phyloP scores from a whole-genome alignment of 805 yeast genomes.

The Starmerella geochares region DNA sequence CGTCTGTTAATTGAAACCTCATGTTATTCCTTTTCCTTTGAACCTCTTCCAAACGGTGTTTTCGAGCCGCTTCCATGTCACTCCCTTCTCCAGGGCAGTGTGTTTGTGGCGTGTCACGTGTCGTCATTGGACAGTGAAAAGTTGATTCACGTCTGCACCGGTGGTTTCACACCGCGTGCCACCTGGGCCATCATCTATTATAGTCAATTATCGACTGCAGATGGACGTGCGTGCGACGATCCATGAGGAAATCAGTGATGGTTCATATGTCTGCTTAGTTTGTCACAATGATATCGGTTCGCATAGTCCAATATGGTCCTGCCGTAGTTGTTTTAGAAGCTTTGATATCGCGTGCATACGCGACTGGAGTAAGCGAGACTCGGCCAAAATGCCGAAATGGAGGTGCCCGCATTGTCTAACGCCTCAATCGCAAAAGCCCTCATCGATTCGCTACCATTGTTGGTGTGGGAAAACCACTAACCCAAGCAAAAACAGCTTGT shows the following conservation, averaged over 20 bases:
- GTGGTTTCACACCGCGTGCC: not conserved
- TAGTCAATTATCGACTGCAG: not conserved
- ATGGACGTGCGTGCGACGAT: constrained; percentile 22
- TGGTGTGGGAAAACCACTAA: constrained; percentile 24
- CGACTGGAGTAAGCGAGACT: constrained; percentile 64
- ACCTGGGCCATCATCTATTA: not conserved
- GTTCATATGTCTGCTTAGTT: constrained; percentile 72
- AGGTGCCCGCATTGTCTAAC: constrained; percentile 25
- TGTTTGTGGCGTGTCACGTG: constrained; percentile 5
- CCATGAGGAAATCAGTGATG: constrained; percentile 48
- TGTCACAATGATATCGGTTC: constrained; percentile 75
- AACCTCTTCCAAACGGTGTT: not conserved
- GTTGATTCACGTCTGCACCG: not conserved
- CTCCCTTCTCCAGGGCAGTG: too few species aligned
- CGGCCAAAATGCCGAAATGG: constrained; percentile 38
- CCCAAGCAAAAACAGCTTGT: not conserved
- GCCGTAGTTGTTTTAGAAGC: constrained; percentile 65
- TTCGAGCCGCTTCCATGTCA: not conserved
- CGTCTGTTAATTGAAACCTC: not conserved
- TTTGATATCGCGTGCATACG: constrained; percentile 76
- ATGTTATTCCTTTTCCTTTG: not conserved
- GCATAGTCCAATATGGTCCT: constrained; percentile 64
- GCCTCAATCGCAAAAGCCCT: constrained; percentile 5
- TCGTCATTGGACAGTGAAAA: not conserved
- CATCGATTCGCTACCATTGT: constrained; percentile 18